phyloP scores from a whole-genome alignment of 805 yeast genomes.

The Wickerhamiella allomyrinae region DNA sequence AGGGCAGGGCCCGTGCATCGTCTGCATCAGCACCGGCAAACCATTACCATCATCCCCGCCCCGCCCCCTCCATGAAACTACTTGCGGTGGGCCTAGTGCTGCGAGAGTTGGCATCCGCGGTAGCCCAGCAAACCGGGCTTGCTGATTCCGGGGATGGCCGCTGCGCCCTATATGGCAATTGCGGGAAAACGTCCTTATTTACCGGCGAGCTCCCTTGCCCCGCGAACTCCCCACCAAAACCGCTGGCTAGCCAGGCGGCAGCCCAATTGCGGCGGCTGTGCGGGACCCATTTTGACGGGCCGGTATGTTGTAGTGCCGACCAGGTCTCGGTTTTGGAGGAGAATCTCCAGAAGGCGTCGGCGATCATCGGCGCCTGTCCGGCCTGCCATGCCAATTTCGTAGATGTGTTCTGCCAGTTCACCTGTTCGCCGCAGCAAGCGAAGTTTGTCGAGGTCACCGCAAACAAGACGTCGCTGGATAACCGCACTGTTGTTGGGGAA shows the following conservation, averaged over 20 bases:
- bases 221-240: constrained; percentile 34
- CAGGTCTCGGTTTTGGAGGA: constrained; percentile 42
- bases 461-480: constrained; percentile 35
- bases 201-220: constrained; percentile 76
- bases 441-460: constrained; percentile 53
- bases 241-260: constrained; percentile 32
- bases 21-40: background rate
- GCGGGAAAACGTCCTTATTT: constrained; percentile 71
- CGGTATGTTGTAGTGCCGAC: constrained; percentile 55
- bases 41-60: too few species aligned
- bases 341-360: constrained; percentile 60
- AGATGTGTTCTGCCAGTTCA: constrained; percentile 68
- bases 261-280: constrained; percentile 34
- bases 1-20: background rate
- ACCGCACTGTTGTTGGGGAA: constrained; percentile 52
- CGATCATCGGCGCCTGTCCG: constrained; percentile 78
- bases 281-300: constrained; percentile 54
- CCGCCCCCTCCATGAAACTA: background rate
- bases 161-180: constrained; percentile 28
- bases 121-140: background rate
- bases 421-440: constrained; percentile 79
- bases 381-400: constrained; percentile 81
- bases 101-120: background rate
- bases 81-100: background rate
- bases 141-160: background rate